A percentile compares a stretch with the other conserved stretches of the same genome.
Conservation (phyloP, 345 rosid species). For the Acer negundo region DNA sequence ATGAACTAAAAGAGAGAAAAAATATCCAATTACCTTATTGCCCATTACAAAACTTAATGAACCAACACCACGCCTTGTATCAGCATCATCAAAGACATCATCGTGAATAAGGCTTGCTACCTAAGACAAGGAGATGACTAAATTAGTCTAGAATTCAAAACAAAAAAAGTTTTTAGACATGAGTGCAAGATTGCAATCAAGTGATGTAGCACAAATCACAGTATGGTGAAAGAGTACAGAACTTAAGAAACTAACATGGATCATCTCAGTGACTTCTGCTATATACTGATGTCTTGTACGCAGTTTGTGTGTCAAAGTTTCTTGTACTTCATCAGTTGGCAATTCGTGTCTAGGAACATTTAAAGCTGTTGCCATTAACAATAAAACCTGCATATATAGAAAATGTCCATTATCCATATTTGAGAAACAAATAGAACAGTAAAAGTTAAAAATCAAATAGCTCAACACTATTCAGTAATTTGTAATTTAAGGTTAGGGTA, state of each 20-base stretch:
- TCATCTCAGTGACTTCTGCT: conserved; percentile 94
- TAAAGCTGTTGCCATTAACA: conserved; percentile 30
- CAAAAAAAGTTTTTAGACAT: background rate
- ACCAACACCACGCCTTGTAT: conserved; percentile 56
- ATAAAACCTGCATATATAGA: conserved; percentile 52
- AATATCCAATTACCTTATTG: conserved; percentile 55
- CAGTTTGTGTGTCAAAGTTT: conserved; percentile 45
- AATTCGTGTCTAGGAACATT: conserved; percentile 42
- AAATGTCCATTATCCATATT: background rate
- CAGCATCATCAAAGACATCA: conserved; percentile 68
- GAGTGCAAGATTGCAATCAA: background rate
- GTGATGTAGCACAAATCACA: background rate
- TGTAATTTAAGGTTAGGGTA: no score
- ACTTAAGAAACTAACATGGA: conserved; percentile 66
- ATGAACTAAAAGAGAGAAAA: no score
- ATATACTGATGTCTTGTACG: conserved; percentile 75
- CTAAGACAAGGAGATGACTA: conserved; percentile 33
- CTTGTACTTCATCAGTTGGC: conserved; percentile 27
- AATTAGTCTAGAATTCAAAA: conserved; percentile 7
- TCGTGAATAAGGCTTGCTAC: conserved; percentile 94
- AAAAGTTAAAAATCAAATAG: no score
- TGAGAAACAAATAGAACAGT: background rate
- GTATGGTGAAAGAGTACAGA: background rate
- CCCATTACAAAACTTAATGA: conserved; percentile 88
- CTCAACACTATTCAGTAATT: no score